Percentiles rank a stretch among this genome's conserved stretches.
Evolutionary conservation across 306 rosid species (phyloP).

Genomic region (Pyrus pyrifolia): DNA sequence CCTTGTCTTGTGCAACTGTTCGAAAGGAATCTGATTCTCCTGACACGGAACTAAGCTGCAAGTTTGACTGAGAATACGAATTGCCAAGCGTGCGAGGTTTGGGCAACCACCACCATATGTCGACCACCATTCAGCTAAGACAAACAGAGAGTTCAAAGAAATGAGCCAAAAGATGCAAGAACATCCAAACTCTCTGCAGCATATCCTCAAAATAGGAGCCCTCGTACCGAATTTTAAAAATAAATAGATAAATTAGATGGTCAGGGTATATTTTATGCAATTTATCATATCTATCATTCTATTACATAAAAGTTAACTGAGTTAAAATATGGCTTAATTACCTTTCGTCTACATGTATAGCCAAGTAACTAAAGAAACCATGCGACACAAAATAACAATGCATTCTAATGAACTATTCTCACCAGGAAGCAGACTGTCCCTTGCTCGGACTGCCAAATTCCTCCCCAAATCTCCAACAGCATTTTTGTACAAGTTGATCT

Average conservation of each 20-base stretch:
- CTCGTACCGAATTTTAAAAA: not conserved
- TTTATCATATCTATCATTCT: not conserved
- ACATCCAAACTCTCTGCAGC: not conserved
- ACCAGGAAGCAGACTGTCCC: conserved; percentile 76
- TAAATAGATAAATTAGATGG: no score
- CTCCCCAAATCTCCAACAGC: conserved; percentile 74
- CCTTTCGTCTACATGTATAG: conserved; percentile 28
- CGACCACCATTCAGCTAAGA: conserved; percentile 77
- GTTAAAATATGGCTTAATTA: not conserved
- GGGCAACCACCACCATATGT: conserved; percentile 83
- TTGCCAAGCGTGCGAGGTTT: conserved; percentile 47
- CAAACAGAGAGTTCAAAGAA: conserved; percentile 4
- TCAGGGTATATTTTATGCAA: not conserved
- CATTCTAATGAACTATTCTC: conserved; percentile 28
- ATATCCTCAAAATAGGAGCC: not conserved
- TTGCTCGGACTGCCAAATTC: conserved; percentile 70
- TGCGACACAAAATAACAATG: conserved; percentile 10
- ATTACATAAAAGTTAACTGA: not conserved
- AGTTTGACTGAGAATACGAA: conserved; percentile 68
- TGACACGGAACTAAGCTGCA: conserved; percentile 44
- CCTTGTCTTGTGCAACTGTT: conserved; percentile 43
- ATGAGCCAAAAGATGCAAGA: not conserved
- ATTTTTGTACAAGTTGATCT: conserved; percentile 52
- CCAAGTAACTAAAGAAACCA: conserved; percentile 3
- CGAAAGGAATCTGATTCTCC: conserved; percentile 41